Conservation (phyloP, 768 basidiomycete genomes). For the Boletus bicolor region DNA sequence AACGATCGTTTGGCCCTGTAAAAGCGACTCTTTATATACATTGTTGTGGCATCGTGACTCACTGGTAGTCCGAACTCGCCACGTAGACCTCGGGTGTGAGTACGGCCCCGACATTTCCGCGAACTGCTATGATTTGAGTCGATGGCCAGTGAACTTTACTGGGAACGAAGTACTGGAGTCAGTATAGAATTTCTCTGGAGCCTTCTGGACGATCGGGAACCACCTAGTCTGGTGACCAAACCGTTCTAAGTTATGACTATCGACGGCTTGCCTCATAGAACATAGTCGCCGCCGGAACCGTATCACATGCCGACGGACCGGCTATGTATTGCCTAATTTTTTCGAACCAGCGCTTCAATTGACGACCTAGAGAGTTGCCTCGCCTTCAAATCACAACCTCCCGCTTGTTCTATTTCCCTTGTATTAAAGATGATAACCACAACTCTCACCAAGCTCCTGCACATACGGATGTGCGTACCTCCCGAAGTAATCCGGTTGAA, state of each 20-base stretch:
- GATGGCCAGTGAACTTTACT: background rate
- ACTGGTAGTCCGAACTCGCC: background rate
- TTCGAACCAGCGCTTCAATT: no score
- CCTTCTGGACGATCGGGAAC: no score
- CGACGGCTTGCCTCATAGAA: no score
- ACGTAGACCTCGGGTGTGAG: background rate
- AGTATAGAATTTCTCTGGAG: background rate
- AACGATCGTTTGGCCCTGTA: background rate
- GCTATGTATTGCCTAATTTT: background rate
- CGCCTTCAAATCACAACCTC: background rate
- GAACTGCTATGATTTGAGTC: background rate
- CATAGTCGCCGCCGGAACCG: no score
- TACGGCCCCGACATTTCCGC: background rate
- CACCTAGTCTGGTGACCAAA: no score
- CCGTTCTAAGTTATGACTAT: no score
- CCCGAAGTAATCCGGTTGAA: background rate
- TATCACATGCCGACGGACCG: background rate
- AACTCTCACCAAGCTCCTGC: slow-evolving; percentile 59
- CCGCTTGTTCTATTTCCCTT: background rate
- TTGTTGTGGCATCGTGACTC: background rate
- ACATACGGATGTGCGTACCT: slow-evolving; percentile 58
- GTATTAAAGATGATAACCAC: slow-evolving; percentile 43
- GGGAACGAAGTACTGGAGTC: background rate
- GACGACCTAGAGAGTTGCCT: no score
- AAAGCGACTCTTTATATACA: no score